Conservation (phyloP, 768 basidiomycete species). For the Pleurotus sapidus region DNA sequence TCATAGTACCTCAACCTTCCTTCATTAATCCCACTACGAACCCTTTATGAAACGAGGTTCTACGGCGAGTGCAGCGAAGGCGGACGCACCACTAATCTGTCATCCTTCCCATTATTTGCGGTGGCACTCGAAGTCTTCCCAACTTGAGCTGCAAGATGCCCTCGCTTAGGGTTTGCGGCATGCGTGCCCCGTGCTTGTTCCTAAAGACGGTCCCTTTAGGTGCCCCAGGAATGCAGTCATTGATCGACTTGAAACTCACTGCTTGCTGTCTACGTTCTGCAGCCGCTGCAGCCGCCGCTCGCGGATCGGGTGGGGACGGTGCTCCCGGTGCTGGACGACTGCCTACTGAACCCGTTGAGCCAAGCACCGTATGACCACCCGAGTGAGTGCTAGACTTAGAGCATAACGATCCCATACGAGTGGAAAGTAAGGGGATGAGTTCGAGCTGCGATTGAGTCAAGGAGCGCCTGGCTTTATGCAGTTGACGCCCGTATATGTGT, state of each 20-base stretch:
- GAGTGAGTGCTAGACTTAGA: constrained; percentile 45
- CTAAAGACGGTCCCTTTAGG: constrained; percentile 23
- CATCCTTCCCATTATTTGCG: constrained; percentile 28
- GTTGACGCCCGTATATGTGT: background rate
- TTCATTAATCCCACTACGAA: constrained; percentile 34
- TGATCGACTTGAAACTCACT: constrained; percentile 33
- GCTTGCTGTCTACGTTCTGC: constrained; percentile 58
- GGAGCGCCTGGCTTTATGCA: background rate
- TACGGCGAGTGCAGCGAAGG: background rate
- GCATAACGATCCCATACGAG: constrained; percentile 54
- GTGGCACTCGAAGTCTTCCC: constrained; percentile 33
- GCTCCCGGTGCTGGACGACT: constrained; percentile 22
- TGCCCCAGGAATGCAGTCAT: constrained; percentile 13
- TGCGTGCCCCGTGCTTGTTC: constrained; percentile 41
- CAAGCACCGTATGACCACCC: constrained; percentile 48
- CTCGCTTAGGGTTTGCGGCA: constrained; percentile 43
- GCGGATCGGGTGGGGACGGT: constrained; percentile 36
- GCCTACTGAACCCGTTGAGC: constrained; percentile 26
- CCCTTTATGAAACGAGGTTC: constrained; percentile 1
- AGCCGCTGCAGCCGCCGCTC: constrained; percentile 58
- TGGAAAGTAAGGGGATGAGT: background rate
- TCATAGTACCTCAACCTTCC: background rate
- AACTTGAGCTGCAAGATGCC: constrained; percentile 41
- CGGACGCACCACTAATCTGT: constrained; percentile 39
- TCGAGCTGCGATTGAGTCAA: background rate